Base-by-base conservation (phyloP, 108 stramenopile species). In the Schizochytrium sp. region DNA sequence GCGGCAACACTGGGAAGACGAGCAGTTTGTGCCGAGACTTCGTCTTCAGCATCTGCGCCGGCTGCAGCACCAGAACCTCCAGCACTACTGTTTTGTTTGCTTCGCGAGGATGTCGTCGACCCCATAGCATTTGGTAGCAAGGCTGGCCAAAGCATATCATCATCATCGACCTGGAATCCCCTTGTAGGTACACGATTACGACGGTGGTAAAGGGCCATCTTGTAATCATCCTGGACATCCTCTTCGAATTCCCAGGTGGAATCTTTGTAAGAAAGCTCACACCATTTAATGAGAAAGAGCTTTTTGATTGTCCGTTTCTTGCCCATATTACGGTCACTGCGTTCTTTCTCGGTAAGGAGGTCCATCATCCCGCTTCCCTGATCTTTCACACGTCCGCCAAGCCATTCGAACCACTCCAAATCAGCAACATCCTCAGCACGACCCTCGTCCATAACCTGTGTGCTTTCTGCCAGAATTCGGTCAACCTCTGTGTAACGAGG, bases 241-340 rank as follows among this genome's bases (percentile, higher is more conserved):
- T 97, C 94, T 53, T 94, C 92, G 4, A 94, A 96, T 90, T 99
- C 99, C 98, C 98, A 99, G 28, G 98, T 98, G 87, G 97, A 97
- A 57, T 96, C 94, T 76, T 96, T 96, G 92, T 98, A 99, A 50
- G 97, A 96, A 4, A 98, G 91, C 19, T 96, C 97, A 7, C 92
- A 92, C 99, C 99, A 99, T 89, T 99, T 99, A 87, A 99, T 97
- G 10, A 99, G 93, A 89, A 96, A 83, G 2, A 83, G 8, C 28
- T 83, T 83, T 2, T 55, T 49, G 50, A 83, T n/a, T 5, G 47
- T 55, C 2, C 53, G 8, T 55, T 55, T 83, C n/a, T 83, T 83
- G 64, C 64, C 64, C 12, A 69, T 44, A 15, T 69, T 69, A 10
- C 76, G 76, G 28, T 49, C 47, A 8, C 28, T 53, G 53, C 76